Evolutionary conservation across 495 filamentous ascomycete species (phyloP).

Genomic region (Daldinia concentrica): DNA sequence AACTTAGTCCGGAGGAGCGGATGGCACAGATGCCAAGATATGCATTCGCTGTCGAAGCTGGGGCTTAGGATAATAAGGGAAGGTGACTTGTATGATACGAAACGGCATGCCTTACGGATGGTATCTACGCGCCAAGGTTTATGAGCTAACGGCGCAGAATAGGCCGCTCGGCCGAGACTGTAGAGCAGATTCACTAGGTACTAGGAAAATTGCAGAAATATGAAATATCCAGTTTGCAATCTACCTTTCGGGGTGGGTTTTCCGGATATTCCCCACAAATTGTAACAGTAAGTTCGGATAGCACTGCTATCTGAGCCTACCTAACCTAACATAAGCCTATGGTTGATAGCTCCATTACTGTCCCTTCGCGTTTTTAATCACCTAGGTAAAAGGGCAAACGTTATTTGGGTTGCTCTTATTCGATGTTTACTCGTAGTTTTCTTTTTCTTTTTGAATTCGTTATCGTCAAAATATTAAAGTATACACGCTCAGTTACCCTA

Average conservation of each 20-base stretch:
- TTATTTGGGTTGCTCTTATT: too few species aligned
- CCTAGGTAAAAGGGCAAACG: too few species aligned
- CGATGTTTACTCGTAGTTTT: too few species aligned
- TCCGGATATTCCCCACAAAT: too few species aligned
- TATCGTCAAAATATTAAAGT: background rate
- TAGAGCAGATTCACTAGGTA: slow-evolving; percentile 7
- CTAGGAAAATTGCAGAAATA: slow-evolving; percentile 13
- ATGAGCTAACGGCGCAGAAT: slow-evolving; percentile 21
- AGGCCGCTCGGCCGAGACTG: slow-evolving; percentile 3
- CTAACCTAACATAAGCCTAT: too few species aligned
- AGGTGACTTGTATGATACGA: slow-evolving; percentile 23
- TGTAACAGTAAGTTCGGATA: background rate
- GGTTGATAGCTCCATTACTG: too few species aligned
- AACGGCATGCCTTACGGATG: slow-evolving; percentile 10
- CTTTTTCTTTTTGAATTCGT: background rate
- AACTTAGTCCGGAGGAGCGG: slow-evolving; percentile 85
- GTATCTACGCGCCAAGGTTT: slow-evolving; percentile 3
- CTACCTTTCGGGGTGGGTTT: too few species aligned
- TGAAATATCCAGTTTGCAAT: slow-evolving; percentile 5
- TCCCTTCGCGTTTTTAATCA: too few species aligned
- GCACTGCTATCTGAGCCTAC: too few species aligned
- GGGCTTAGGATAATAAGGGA: slow-evolving; percentile 23
- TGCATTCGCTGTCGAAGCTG: slow-evolving; percentile 67
- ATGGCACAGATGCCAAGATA: slow-evolving; percentile 83
- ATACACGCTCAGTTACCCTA: background rate